Conservation (phyloP, 306 rosid genomes). For the Fragaria vesca region DNA sequence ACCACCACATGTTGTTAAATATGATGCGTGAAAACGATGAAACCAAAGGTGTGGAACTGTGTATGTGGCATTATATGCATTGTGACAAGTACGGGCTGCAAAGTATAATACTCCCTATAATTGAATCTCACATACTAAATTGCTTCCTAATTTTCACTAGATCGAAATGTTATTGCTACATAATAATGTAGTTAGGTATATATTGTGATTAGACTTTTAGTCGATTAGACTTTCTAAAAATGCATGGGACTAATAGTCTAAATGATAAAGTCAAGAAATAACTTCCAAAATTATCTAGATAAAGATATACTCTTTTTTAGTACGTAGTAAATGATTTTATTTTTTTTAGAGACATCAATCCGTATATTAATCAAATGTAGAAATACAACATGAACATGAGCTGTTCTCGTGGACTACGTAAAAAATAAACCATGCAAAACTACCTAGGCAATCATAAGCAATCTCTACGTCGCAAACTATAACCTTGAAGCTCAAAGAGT, state of each 20-base stretch:
- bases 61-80: neutral
- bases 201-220: neutral
- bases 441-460: no score
- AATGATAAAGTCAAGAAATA: no score
- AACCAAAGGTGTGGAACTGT: neutral
- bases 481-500: no score
- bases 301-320: no score
- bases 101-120: neutral
- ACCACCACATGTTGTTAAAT: constrained; percentile 1
- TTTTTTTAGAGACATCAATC: no score
- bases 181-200: neutral
- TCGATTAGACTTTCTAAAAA: neutral
- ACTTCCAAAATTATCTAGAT: no score
- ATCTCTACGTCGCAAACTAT: no score
- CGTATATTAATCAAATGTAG: no score
- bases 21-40: neutral
- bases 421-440: no score
- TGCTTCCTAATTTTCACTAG: neutral
- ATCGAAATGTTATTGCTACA: neutral
- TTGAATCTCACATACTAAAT: neutral
- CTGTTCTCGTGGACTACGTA: no score
- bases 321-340: no score
- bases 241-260: neutral
- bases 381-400: no score
- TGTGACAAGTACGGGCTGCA: neutral